Evolutionary conservation across 805 yeast species (phyloP).

Genomic region (Kluyveromyces nonfermentans): DNA sequence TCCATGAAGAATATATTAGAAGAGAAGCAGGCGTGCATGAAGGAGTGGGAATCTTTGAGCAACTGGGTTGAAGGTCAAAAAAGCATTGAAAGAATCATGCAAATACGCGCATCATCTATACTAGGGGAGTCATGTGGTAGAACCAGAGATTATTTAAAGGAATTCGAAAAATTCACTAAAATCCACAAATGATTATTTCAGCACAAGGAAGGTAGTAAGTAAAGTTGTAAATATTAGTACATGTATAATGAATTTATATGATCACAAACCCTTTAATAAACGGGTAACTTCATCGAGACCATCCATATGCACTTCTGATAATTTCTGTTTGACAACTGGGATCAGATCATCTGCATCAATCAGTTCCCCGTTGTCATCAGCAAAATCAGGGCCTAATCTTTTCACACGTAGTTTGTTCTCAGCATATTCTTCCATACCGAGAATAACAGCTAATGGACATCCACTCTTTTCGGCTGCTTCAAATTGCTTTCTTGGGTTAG

Average conservation of each 20-base stretch:
- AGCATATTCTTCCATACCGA: conserved; percentile 86
- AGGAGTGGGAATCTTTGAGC: conserved; percentile 22
- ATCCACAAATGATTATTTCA: neutral
- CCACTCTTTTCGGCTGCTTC: conserved; percentile 96
- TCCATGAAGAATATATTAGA: conserved; percentile 33
- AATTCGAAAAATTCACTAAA: conserved; percentile 12
- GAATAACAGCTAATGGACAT: conserved; percentile 79
- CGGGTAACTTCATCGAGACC: conserved; percentile 60
- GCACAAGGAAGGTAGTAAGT: too few species aligned
- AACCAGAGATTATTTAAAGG: conserved; percentile 18
- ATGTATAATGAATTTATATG: neutral
- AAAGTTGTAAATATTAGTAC: conserved; percentile 2
- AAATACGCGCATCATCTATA: conserved; percentile 28
- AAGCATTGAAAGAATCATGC: conserved; percentile 34
- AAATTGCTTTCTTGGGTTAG: conserved; percentile 91
- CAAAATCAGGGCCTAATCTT: conserved; percentile 79
- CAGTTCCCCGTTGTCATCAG: conserved; percentile 79
- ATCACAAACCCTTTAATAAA: conserved; percentile 46
- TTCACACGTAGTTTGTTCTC: conserved; percentile 80
- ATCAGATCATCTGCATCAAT: conserved; percentile 56
- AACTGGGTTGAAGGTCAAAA: conserved; percentile 34
- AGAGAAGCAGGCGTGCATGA: conserved; percentile 23
- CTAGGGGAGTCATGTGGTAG: conserved; percentile 32
- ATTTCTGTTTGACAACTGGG: conserved; percentile 39
- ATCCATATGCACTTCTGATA: conserved; percentile 40